Conservation (phyloP, 106 monocot genomes). For the Apostasia ramifera region DNA sequence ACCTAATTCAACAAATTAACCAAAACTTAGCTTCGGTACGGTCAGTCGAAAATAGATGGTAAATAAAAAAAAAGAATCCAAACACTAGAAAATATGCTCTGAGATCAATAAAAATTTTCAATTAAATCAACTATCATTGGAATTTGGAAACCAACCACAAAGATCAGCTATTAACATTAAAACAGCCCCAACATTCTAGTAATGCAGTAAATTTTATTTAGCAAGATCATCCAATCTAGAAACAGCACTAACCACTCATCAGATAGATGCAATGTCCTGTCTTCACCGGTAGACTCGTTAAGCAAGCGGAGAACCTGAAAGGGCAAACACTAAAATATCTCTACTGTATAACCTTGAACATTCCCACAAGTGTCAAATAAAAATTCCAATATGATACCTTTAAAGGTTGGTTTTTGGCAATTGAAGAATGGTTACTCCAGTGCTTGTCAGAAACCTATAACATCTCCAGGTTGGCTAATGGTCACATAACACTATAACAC, state of each 20-base stretch:
- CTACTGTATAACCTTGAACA: background rate
- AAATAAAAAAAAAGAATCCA: no score
- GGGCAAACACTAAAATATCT: background rate
- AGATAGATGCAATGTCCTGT: slow-evolving; percentile 55
- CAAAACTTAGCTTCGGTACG: no score
- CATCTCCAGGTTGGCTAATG: background rate
- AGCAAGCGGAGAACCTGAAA: slow-evolving; percentile 80
- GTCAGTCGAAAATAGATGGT: no score
- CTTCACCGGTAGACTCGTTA: slow-evolving; percentile 64
- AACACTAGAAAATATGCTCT: no score
- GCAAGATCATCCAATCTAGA: background rate
- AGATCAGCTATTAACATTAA: background rate
- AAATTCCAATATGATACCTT: slow-evolving; percentile 42
- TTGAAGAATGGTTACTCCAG: slow-evolving; percentile 20
- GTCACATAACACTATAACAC: background rate
- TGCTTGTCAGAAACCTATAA: slow-evolving; percentile 83
- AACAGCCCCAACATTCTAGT: background rate
- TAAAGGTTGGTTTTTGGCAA: slow-evolving; percentile 18
- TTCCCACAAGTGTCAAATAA: background rate
- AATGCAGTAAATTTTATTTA: background rate
- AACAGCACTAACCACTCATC: slow-evolving; percentile 78
- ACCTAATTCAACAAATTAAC: no score
- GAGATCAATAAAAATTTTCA: no score
- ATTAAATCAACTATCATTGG: no score
- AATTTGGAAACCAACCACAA: no score